Percentiles rank a stretch among this genome's conserved stretches.
Evolutionary conservation across 352 stramenopile species (phyloP).

Genomic region (Phytophthora ramorum): DNA sequence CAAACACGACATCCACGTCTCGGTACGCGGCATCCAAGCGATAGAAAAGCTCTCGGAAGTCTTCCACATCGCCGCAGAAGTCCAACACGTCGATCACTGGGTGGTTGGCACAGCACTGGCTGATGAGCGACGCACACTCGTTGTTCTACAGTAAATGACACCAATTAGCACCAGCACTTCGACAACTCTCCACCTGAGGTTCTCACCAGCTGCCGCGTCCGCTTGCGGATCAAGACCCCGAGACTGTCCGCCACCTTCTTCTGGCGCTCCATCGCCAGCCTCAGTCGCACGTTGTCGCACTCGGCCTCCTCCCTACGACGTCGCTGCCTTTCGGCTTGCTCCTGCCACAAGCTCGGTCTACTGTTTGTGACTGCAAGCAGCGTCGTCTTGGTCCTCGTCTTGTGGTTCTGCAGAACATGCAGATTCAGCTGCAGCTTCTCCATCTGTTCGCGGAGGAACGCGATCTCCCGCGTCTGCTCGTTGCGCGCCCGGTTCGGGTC

Average conservation of each 20-base stretch:
- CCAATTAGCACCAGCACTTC: neutral
- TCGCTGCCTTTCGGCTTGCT: conserved; percentile 27
- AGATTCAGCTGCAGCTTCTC: conserved; percentile 45
- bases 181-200: neutral
- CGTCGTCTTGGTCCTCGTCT: neutral
- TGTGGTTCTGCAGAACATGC: conserved; percentile 21
- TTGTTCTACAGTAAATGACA: conserved; percentile 18
- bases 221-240: conserved; percentile 37
- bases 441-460: conserved; percentile 44
- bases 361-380: neutral
- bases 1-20: conserved; percentile 26
- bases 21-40: conserved; percentile 25
- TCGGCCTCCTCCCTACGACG: conserved; percentile 20
- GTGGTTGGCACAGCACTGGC: conserved; percentile 17
- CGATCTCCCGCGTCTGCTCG: conserved; percentile 43
- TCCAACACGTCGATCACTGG: conserved; percentile 22
- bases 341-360: conserved; percentile 28
- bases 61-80: conserved; percentile 25
- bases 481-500: conserved; percentile 39
- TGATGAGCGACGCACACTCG: conserved; percentile 28
- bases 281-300: conserved; percentile 42
- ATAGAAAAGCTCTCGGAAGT: conserved; percentile 31
- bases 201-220: conserved; percentile 23
- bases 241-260: conserved; percentile 46
- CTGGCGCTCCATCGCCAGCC: conserved; percentile 49